phyloP scores from a whole-genome alignment of 768 basidiomycete species.

The Galerina sulciceps region DNA sequence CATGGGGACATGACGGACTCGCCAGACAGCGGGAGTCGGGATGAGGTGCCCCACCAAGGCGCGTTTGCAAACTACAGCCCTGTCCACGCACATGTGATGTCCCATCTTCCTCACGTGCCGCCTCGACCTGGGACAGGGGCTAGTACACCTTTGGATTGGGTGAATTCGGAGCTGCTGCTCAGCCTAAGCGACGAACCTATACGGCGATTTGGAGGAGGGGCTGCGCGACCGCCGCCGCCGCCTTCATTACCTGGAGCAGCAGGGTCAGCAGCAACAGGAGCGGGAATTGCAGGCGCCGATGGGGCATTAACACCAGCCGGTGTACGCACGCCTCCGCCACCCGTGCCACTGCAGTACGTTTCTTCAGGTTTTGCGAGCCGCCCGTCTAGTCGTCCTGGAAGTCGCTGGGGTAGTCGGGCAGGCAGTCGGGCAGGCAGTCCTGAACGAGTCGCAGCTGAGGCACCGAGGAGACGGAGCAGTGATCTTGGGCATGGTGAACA shows the following conservation, averaged over 20 bases:
- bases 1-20: too few species aligned
- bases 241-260: not conserved
- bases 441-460: slow-evolving; percentile 9
- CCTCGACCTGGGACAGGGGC: slow-evolving; percentile 34
- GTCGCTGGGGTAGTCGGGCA: slow-evolving; percentile 21
- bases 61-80: not conserved
- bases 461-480: not conserved
- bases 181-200: slow-evolving; percentile 28
- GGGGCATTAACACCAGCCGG: slow-evolving; percentile 6
- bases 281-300: not conserved
- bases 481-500: not conserved
- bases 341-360: slow-evolving; percentile 18
- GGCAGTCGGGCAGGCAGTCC: slow-evolving; percentile 22
- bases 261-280: not conserved
- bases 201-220: slow-evolving; percentile 6
- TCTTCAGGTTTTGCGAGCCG: slow-evolving; percentile 17
- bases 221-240: not conserved
- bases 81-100: slow-evolving; percentile 29
- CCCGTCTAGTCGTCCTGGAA: slow-evolving; percentile 18
- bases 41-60: too few species aligned
- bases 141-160: slow-evolving; percentile 68
- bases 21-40: not conserved
- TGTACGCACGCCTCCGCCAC: slow-evolving; percentile 11
- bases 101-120: slow-evolving; percentile 51
- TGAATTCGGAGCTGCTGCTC: slow-evolving; percentile 83